phyloP scores from a whole-genome alignment of 768 basidiomycete genomes.

The Chalciporus chontae region DNA sequence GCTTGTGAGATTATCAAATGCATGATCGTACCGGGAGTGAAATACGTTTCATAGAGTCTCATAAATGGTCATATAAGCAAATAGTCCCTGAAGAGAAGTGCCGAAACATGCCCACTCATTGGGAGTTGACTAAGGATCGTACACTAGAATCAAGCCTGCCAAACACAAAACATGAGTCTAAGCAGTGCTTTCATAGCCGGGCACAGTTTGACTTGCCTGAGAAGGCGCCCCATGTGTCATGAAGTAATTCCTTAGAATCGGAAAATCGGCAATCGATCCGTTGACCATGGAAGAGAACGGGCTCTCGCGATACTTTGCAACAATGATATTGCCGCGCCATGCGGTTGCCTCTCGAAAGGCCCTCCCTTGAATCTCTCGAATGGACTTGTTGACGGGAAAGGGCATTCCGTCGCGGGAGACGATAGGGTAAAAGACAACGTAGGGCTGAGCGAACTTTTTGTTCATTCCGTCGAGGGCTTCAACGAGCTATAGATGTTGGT shows the following conservation, averaged over 20 bases:
- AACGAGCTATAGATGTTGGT: conserved; percentile 47
- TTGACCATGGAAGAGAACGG: conserved; percentile 55
- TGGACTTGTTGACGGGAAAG: conserved; percentile 74
- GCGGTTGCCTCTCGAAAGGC: conserved; percentile 58
- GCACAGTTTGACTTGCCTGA: conserved; percentile 33
- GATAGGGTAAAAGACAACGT: conserved; percentile 76
- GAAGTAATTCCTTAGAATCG: conserved; percentile 77
- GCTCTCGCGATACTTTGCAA: conserved; percentile 61
- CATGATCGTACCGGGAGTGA: neutral
- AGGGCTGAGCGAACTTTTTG: conserved; percentile 72
- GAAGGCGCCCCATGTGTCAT: conserved; percentile 57
- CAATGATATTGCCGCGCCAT: conserved; percentile 78
- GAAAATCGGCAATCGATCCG: conserved; percentile 81
- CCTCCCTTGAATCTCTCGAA: conserved; percentile 70
- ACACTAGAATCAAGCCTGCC: conserved; percentile 26
- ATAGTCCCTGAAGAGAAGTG: conserved; percentile 16
- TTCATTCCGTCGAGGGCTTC: conserved; percentile 80
- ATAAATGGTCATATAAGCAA: conserved; percentile 26
- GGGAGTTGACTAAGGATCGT: conserved; percentile 5
- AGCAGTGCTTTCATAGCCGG: conserved; percentile 9
- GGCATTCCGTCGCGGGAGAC: conserved; percentile 77
- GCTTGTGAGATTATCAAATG: conserved; percentile 9
- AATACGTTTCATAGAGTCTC: conserved; percentile 16
- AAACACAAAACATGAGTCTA: conserved; percentile 21
- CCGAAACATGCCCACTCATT: conserved; percentile 1